phyloP scores from a whole-genome alignment of 148 eudicot genomes.

The Persicaria maculosa region DNA sequence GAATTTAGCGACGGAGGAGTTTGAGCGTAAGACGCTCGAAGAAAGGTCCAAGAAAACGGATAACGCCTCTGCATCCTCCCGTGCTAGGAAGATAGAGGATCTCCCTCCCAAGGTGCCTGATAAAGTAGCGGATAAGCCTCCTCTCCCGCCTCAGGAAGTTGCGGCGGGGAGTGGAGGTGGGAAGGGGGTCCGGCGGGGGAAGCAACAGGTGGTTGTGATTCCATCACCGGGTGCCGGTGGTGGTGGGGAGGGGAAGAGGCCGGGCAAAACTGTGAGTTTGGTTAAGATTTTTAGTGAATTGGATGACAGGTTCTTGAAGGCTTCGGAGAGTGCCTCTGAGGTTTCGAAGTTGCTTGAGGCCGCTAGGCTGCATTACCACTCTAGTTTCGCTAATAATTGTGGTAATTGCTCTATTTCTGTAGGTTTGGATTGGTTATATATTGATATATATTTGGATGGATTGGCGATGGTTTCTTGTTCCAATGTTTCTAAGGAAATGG shows the following conservation, averaged over 20 bases:
- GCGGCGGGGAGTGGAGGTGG: constrained; percentile 20
- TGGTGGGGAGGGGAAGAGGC: constrained; percentile 34
- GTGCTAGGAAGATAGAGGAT: constrained; percentile 24
- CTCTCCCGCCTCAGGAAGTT: constrained; percentile 24
- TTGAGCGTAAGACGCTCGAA: constrained; percentile 35
- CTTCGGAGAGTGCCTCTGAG: constrained; percentile 75
- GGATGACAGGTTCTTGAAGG: constrained; percentile 74
- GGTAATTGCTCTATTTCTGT: constrained; percentile 21
- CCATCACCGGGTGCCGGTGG: constrained; percentile 21
- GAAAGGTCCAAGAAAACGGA: constrained; percentile 24
- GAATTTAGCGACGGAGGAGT: constrained; percentile 31
- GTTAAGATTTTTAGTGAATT: constrained; percentile 50
- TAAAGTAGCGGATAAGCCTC: constrained; percentile 32
- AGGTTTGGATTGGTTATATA: neutral
- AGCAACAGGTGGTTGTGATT: constrained; percentile 22
- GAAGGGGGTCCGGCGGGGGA: constrained; percentile 38
- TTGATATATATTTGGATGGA: neutral
- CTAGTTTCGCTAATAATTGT: constrained; percentile 82
- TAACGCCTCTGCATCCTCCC: constrained; percentile 11
- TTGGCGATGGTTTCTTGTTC: neutral
- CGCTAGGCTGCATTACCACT: constrained; percentile 82
- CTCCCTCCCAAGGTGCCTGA: constrained; percentile 15
- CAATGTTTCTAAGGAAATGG: neutral
- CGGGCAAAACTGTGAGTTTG: constrained; percentile 44
- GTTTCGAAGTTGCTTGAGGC: constrained; percentile 92